A percentile compares a stretch with the other conserved stretches of the same genome.
These are phyloP conservation scores for Arthrobotrys megalospora DNA, from an alignment of 2,329 filamentous ascomycete genomes.

Conservation along the genomic window DNA sequence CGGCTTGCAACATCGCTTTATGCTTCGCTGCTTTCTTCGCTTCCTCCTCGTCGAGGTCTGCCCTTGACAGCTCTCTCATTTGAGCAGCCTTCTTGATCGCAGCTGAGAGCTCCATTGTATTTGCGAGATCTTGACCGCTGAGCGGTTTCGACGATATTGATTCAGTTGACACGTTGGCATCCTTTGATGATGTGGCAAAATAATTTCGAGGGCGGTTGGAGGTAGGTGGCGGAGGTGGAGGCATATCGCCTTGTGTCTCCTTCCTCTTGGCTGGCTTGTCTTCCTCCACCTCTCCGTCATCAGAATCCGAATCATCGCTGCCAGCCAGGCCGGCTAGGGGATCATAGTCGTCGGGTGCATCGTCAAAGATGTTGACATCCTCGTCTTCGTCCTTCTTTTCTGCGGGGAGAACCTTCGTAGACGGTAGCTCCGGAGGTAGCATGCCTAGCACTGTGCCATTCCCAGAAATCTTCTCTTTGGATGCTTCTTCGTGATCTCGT, in stretches of 20 bases:
- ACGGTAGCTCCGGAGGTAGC: conserved; percentile 62
- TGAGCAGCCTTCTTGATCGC: conserved; percentile 85
- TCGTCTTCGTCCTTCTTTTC: conserved; percentile 71
- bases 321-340: conserved; percentile 74
- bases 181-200: conserved; percentile 69
- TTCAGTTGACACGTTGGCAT: conserved; percentile 66
- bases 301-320: conserved; percentile 68
- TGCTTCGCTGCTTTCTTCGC: conserved; percentile 77
- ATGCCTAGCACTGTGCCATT: conserved; percentile 62
- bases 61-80: conserved; percentile 61
- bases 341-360: conserved; percentile 77
- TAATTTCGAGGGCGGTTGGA: conserved; percentile 71
- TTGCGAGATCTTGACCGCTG: conserved; percentile 68
- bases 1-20: conserved; percentile 80
- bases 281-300: conserved; percentile 69
- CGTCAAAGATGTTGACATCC: conserved; percentile 77
- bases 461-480: conserved; percentile 24
- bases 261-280: conserved; percentile 67
- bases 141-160: conserved; percentile 68
- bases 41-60: conserved; percentile 68
- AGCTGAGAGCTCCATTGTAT: conserved; percentile 81
- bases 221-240: conserved; percentile 60
- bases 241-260: conserved; percentile 60
- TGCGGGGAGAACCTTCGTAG: conserved; percentile 63
- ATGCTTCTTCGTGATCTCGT: conserved; percentile 66